Conservation (phyloP, 768 basidiomycete genomes). For the Dacryopinax primogenitus region DNA sequence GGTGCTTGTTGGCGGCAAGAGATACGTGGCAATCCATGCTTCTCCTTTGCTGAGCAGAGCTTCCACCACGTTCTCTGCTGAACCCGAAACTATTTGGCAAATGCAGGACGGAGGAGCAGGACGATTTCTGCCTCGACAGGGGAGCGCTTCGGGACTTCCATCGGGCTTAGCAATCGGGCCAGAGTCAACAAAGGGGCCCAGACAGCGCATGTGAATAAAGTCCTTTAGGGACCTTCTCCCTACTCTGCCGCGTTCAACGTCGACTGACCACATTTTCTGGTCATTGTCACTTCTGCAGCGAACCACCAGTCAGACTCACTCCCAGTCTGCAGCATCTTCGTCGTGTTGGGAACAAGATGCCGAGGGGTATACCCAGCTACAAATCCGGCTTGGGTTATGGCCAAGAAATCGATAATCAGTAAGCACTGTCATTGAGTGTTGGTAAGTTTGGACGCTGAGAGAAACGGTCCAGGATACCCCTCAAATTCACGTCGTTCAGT, state of each 20-base stretch:
- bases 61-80: neutral
- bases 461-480: conserved; percentile 40
- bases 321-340: neutral
- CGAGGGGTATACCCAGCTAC: conserved; percentile 3
- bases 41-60: neutral
- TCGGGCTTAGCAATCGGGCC: neutral
- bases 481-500: conserved; percentile 69
- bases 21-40: neutral
- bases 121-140: neutral
- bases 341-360: neutral
- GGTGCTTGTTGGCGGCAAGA: neutral
- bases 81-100: neutral
- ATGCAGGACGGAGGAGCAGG: neutral
- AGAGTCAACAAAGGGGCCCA: neutral
- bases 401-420: conserved; percentile 3
- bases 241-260: conserved; percentile 3
- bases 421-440: neutral
- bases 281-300: neutral
- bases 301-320: neutral
- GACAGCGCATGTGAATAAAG: neutral
- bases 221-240: neutral
- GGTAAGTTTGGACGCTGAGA: neutral
- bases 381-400: conserved; percentile 4
- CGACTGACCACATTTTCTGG: conserved; percentile 6
- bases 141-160: neutral